Base-by-base conservation (phyloP, 306 rosid species). In the Lagenaria siceraria region DNA sequence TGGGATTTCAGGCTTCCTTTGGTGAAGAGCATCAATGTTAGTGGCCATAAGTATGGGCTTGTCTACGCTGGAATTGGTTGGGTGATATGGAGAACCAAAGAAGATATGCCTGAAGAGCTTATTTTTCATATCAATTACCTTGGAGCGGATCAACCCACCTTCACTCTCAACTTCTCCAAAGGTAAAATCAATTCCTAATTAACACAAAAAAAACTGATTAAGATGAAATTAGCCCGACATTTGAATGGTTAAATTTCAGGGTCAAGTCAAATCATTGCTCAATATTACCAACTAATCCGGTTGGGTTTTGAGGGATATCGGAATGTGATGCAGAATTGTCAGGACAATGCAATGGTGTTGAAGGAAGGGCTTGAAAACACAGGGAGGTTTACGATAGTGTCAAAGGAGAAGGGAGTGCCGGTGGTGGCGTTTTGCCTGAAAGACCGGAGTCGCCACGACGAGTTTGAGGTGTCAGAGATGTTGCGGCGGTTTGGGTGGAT, bases 21-120 rank as follows among this genome's bases (percentile, higher is more conserved):
- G 78, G 97, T 92, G 84, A 92, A 83, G 86, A 92, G 97, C 74
- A 92, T 90, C 62, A 90, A 92, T 56, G 97, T 87, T 19, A 92
- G 97, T 59, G 97, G 95, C n/a, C n/a, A n/a, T n/a, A n/a, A n/a
- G n/a, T n/a, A n/a, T n/a, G 97, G 97, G 0, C 91, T 92, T 51
- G 96, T 92, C 15, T 92, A 92, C 80, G 96, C 96, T 15, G 97
- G 97, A 17, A 75, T 75, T 3, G 78, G 78, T 10, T 75, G 78
- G n/a, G n/a, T n/a, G n/a, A n/a, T n/a, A n/a, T n/a, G n/a, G n/a
- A n/a, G n/a, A 14, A 75, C 19, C 52, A 75, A 75, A 22, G 53
- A 52, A 2, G 78, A 75, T 11, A 21, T 75, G 53, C 78, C 78
- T n/a, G 78, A 75, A 12, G 66, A 75, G 3, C 78, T 75, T 21